Evolutionary conservation across 352 stramenopile genomes (phyloP), one percentile per base, ranked within the genome.

Genomic region (Phytophthora palmivora): DNA sequence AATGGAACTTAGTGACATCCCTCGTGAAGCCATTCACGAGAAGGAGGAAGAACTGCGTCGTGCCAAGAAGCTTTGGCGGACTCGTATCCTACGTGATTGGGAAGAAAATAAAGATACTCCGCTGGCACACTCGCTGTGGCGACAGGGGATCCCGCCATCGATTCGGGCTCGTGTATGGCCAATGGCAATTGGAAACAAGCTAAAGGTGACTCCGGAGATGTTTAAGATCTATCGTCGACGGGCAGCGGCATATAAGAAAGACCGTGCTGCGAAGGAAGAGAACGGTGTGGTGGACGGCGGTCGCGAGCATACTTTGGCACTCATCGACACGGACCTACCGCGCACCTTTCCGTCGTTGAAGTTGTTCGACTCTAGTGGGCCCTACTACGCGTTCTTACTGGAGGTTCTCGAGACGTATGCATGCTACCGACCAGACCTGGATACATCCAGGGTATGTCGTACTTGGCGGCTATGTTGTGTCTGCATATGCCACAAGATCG

Each of bases 381-480:
- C 84, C 26, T 94, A 93, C 54, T 91, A 91, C 45, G 77, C 79
- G 4, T 91, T 83, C 30, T 50, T 95, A 30, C 69, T 88, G 5
- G 86, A 96, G 57, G 84, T 96, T 1, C 70, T 97, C 8, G 86
- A 94, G 49, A 92, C 89, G 6, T 96, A 95, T 54, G 85, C 85
- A 6, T 93, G 84, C 54, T 95, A 95, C 49, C 84, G 89, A 3
- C 89, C 89, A 4, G 89, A 97, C 36, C 62, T 96, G 21, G 89
- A 0, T 97, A 97, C 47, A 94, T 96, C 45, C 89, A 97, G 48
- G 89, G 89, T 22, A 96, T 97, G 88, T 94, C 82, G 45, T 97
- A 97, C 49, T 61, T 97, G 14, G 87, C 88, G 0, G 89, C 89
- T 10, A 76, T 96, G 65, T 43, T 97, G 18, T 94, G 85, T 57